A percentile compares a stretch with the other conserved stretches of the same genome.
Conservation (phyloP, 1,284 basidiomycete genomes). For the Sporisorium iseilematis-ciliati region DNA sequence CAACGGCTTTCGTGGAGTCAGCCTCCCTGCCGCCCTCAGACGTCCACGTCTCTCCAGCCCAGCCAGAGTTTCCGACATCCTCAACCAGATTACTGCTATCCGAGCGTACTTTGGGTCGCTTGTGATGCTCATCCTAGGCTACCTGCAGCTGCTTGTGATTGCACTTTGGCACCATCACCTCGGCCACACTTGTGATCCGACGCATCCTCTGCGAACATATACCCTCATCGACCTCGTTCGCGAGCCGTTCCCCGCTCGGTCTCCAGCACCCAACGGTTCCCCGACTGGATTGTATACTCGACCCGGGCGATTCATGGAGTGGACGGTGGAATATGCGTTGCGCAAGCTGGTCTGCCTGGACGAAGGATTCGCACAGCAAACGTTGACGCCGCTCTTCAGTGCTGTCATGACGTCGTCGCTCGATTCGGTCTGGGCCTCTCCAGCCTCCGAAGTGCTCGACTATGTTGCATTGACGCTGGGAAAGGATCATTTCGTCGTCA, state of each 20-base stretch:
- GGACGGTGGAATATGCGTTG: conserved; percentile 22
- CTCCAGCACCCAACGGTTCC: neutral
- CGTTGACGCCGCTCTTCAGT: conserved; percentile 59
- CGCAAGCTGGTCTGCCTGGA: conserved; percentile 23
- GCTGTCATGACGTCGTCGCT: conserved; percentile 61
- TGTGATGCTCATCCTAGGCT: conserved; percentile 49
- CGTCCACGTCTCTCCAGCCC: neutral
- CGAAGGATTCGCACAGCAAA: conserved; percentile 41
- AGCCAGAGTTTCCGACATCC: conserved; percentile 14
- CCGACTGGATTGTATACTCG: neutral
- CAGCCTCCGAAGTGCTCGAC: conserved; percentile 63
- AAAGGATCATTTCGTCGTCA: conserved; percentile 61
- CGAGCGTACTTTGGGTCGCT: conserved; percentile 30
- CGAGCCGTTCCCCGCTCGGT: conserved; percentile 24
- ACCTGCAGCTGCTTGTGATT: conserved; percentile 56
- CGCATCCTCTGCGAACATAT: conserved; percentile 38
- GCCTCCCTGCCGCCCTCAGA: conserved; percentile 35
- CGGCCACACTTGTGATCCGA: conserved; percentile 51
- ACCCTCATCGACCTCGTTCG: conserved; percentile 38
- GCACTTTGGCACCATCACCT: conserved; percentile 51
- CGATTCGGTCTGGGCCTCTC: conserved; percentile 44
- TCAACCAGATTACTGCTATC: conserved; percentile 6
- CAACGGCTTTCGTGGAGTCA: conserved; percentile 50
- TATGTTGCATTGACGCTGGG: conserved; percentile 66
- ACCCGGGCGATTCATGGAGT: neutral